Evolutionary conservation across 768 basidiomycete genomes (phyloP), one percentile per base, ranked within the genome.

Genomic region (Collybia sp.): DNA sequence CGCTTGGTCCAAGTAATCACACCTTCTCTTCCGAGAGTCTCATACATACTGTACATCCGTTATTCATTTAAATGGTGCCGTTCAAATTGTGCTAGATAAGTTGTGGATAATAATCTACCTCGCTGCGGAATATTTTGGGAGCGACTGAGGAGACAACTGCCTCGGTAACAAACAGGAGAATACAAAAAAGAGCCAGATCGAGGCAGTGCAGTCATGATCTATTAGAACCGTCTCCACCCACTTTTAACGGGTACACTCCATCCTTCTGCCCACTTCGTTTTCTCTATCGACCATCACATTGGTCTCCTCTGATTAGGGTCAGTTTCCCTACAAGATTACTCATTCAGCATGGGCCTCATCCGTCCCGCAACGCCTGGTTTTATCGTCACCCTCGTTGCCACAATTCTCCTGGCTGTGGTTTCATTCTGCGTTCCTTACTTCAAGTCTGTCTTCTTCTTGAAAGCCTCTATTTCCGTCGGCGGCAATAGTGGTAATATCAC

Each of bases 341-440:
- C 42, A 25, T 25, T 32, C 41, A 52, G 40, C 42, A 86, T 87
- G 86, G 70, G 78, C 50, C 56, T 70, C 55, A 73, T 93, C 50
- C 83, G 87, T 37, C 89, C 88, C 47, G 93, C 93, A 6, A 95
- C 91, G 1, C 92, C 93, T 30, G 94, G 93, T 35, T 92, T 93
- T 58, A 35, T 95, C 42, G 73, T 91, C 52, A 93, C 89, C 15
- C 76, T 91, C 43, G 61, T 72, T n/a, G 90, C 93, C 0, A 83
- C 92, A 6, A 64, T 76, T 48, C 72, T 95, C 37, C 79, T 98
- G 46, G 86, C 85, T 12, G 65, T 95, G 38, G 93, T 94, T 17
- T 84, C 88, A 35, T 95, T 98, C 68, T 88, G 85, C 45, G 90
- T 93, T 8, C 96, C 95, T 0, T 80, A 83, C 59, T 73, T 96